phyloP scores from a whole-genome alignment of 768 basidiomycete genomes.

The Pulveroboletus sp. region DNA sequence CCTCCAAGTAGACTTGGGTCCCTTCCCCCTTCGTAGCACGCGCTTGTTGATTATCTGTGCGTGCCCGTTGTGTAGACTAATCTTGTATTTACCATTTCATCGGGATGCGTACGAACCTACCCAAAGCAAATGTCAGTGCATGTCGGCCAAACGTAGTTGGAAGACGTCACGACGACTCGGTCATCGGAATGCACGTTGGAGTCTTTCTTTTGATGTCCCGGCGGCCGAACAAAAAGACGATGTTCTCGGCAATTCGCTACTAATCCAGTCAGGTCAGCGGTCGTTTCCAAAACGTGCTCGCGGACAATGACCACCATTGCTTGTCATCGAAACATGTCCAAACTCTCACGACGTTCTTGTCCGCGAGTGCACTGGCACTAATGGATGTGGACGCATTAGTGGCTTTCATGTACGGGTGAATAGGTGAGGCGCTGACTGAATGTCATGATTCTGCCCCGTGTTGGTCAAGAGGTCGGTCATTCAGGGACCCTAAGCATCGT shows the following conservation, averaged over 20 bases:
- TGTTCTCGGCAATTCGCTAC: background rate
- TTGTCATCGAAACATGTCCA: too few species aligned
- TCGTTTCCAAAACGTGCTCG: too few species aligned
- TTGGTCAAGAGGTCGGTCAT: too few species aligned
- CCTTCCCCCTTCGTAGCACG: background rate
- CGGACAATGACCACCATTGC: too few species aligned
- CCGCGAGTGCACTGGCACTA: too few species aligned
- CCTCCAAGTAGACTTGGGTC: conserved; percentile 12
- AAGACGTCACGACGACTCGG: background rate
- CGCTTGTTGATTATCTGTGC: background rate
- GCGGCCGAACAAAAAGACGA: background rate
- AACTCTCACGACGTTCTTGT: too few species aligned
- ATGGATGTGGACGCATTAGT: background rate
- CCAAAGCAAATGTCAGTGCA: background rate
- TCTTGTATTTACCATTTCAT: background rate
- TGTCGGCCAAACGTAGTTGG: too few species aligned
- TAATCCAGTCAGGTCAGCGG: too few species aligned
- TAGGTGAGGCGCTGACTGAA: background rate
- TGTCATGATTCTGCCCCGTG: background rate
- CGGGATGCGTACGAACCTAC: background rate
- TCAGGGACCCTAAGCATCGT: too few species aligned
- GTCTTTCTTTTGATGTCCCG: too few species aligned
- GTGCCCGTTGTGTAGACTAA: background rate
- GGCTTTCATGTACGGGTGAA: background rate
- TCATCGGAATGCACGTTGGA: too few species aligned